Base-by-base conservation (phyloP, 1,284 basidiomycete genomes). In the Ceratobasidium sp. region DNA sequence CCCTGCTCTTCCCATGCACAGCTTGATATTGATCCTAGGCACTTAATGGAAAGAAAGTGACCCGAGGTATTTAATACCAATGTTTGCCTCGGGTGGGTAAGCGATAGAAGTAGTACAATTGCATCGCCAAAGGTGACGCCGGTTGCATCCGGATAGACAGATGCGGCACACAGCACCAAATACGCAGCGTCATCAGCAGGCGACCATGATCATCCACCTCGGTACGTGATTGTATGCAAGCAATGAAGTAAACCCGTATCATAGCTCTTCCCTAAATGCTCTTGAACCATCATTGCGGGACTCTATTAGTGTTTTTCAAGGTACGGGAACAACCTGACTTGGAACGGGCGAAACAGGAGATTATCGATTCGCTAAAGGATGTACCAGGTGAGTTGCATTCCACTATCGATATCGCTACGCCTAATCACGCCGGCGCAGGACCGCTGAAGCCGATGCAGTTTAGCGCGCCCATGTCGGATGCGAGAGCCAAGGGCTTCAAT, bases 121-220 rank as follows among this genome's bases (percentile, higher is more conserved):
- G 37, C 37, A 40, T 40, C 9, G 6, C 9, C 37, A 9, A 40
- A 5, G 37, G 37, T 40, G 37, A 9, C 37, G 37, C 37, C 37
- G 6, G 9, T 40, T 40, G 9, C 37, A 40, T 40, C 37, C 37
- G 37, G 37, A 9, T 9, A 40, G 37, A 9, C 37, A 9, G 37
- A 40, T 40, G 37, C 9, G 9, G 9, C 37, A 40, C 37, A 40
- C 37, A 40, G 37, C 37, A 40, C 37, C 37, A 40, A 40, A 40
- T 9, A 40, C 37, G 37, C 9, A 9, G 37, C 37, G 37, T 40
- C 37, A 40, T 40, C 9, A 40, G 37, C 37, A 6, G 9, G 8
- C 59, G 37, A 62, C 59, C 37, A 62, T 62, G 59, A 62, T 62
- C 34, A 62, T 62, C 37, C 59, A 62, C 34, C 59, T 62, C 7